Evolutionary conservation across 1,284 basidiomycete genomes (phyloP), one percentile per base, ranked within the genome.

Genomic region (Omphalotus olearius): DNA sequence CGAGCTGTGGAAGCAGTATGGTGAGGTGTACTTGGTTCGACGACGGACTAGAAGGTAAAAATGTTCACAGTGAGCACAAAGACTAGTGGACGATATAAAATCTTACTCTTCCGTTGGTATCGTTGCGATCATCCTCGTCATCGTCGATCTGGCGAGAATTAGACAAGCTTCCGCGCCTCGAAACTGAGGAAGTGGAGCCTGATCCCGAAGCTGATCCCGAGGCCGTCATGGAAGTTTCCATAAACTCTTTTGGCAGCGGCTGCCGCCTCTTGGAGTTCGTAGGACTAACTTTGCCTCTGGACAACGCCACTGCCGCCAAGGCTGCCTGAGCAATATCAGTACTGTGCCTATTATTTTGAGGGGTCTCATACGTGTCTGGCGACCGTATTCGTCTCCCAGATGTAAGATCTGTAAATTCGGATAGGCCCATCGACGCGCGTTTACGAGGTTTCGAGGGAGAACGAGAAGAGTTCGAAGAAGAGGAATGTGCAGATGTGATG

Each of bases 211-310:
- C 37, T 9, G 50, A 45, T 14, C 17, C 35, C 14, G 38, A 39
- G 1, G 17, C 20, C 16, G 39, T 9, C 16, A 26, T 4, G 13
- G 42, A 44, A 25, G 74, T 64, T 13, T 64, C 73, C 26, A 74
- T 69, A 62, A 86, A 88, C 60, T 88, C 85, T 38, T 68, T 70
- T 0, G 86, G 86, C 53, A 88, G 61, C 0, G 79, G 75, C 44
- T 78, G 76, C 41, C 80, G 68, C n/a, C 72, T 74, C 53, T 65
- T 73, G 56, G 76, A 73, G 40, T 69, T 70, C 47, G 66, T 69
- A n/a, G 57, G 62, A 45, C 61, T 64, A 73, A 53, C 72, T 75
- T 38, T 73, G 64, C 53, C 23, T 54, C 80, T 69, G 17, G 78
- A 72, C 5, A 75, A 76, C 14, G 79, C 80, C 43, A 84, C 79